phyloP scores from a whole-genome alignment of 2,329 filamentous ascomycete genomes.

The Alternaria brassicae region DNA sequence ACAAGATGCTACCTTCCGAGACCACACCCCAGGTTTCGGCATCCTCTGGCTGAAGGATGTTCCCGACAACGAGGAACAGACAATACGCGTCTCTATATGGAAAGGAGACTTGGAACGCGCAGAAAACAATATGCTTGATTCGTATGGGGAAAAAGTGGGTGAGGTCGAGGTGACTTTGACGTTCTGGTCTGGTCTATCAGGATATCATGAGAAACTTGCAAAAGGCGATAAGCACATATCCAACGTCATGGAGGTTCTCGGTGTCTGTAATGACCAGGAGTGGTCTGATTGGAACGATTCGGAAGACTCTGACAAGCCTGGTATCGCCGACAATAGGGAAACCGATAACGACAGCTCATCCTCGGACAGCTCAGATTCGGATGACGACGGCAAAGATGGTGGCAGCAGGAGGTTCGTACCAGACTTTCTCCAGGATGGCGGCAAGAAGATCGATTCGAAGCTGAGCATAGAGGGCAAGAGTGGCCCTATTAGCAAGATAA shows the following conservation, averaged over 20 bases:
- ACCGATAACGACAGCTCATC: constrained; percentile 47
- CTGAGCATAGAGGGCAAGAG: constrained; percentile 50
- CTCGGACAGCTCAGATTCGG: constrained; percentile 30
- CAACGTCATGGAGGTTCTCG: constrained; percentile 70
- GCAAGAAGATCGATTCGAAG: constrained; percentile 31
- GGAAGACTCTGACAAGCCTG: constrained; percentile 30
- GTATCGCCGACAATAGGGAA: constrained; percentile 15
- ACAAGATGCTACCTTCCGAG: constrained; percentile 59
- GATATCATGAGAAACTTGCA: constrained; percentile 65
- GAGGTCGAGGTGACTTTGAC: constrained; percentile 64
- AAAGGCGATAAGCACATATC: constrained; percentile 62
- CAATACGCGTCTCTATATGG: constrained; percentile 68
- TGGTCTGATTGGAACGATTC: constrained; percentile 47
- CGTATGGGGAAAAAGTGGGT: constrained; percentile 65
- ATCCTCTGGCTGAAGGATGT: constrained; percentile 75
- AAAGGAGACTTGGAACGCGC: constrained; percentile 68
- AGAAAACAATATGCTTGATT: constrained; percentile 54
- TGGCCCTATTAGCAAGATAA: constrained; percentile 60
- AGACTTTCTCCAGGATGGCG: constrained; percentile 29
- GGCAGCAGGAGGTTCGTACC: constrained; percentile 27
- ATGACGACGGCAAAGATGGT: constrained; percentile 32
- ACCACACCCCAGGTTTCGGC: constrained; percentile 67
- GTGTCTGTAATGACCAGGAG: constrained; percentile 66
- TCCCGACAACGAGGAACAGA: constrained; percentile 69
- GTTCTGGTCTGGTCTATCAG: constrained; percentile 68